Conservation (phyloP, 306 rosid species). For the Castanea mollissima region DNA sequence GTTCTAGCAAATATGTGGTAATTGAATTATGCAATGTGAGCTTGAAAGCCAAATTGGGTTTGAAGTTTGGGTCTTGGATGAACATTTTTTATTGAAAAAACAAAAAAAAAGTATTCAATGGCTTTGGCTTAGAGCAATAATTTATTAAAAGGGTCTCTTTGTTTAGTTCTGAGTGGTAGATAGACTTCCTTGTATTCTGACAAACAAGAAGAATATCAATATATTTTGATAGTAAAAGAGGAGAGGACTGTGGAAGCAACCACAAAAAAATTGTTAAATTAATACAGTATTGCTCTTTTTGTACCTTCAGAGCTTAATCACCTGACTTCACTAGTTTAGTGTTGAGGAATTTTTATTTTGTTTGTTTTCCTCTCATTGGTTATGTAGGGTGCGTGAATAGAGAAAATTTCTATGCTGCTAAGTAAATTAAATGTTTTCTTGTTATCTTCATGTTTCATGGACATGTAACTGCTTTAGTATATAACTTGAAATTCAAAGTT, state of each 20-base stretch:
- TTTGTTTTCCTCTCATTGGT: not conserved
- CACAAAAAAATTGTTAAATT: not conserved
- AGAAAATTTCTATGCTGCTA: not conserved
- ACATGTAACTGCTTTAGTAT: not conserved
- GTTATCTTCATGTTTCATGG: not conserved
- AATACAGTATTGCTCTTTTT: not conserved
- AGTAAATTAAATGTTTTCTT: not conserved
- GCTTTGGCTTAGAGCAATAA: not conserved
- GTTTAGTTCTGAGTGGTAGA: not conserved
- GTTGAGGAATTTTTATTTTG: not conserved
- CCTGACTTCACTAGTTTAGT: not conserved
- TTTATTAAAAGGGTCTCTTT: not conserved
- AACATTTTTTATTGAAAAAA: not conserved
- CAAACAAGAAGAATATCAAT: not conserved
- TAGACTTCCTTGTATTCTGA: not conserved
- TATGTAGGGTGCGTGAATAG: not conserved
- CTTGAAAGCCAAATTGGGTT: not conserved
- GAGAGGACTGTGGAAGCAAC: not conserved
- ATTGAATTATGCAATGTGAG: not conserved
- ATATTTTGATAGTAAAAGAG: too few species aligned
- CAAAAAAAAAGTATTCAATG: not conserved
- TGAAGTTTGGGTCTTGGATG: not conserved
- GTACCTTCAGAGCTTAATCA: too few species aligned
- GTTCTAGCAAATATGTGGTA: not conserved
- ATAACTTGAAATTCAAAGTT: not conserved